A percentile compares a stretch with the other conserved stretches of the same genome.
Conservation (phyloP, 78 protist genomes). For the Andalucia godoyi region DNA sequence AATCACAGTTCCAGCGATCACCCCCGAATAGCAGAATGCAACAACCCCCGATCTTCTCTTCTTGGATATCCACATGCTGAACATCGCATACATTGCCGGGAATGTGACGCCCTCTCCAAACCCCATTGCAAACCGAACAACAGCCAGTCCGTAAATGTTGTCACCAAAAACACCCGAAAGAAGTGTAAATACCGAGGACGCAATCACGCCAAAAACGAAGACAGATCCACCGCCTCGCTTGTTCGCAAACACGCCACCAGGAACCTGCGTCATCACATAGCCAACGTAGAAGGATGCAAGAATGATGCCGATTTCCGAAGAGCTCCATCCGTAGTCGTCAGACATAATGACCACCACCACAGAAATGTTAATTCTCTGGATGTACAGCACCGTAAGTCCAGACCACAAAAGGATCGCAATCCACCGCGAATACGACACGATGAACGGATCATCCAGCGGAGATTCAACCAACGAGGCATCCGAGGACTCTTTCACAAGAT, state of each 20-base stretch:
- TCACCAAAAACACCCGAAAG: background rate
- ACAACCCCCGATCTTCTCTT: background rate
- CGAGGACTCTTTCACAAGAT: no score
- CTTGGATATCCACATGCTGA: background rate
- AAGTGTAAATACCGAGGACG: background rate
- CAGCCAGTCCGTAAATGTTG: background rate
- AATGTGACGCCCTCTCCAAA: slow-evolving; percentile 3
- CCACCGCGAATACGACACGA: no score
- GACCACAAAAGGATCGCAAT: no score
- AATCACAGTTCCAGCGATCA: background rate
- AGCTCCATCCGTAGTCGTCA: slow-evolving; percentile 1
- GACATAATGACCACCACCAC: slow-evolving; percentile 3
- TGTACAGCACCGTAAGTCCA: no score
- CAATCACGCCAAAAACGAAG: background rate
- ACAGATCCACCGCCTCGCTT: background rate
- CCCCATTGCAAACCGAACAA: slow-evolving; percentile 2
- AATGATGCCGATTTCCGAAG: background rate
- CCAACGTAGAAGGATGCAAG: slow-evolving; percentile 11
- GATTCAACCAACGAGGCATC: no score
- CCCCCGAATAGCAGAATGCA: background rate
- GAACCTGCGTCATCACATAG: slow-evolving; percentile 9
- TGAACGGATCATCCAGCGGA: no score
- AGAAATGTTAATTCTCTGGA: slow-evolving; percentile 4
- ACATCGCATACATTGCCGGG: background rate
- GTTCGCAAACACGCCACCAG: background rate